phyloP scores from a whole-genome alignment of 1,284 basidiomycete genomes.

The Ceratobasidium sp. region DNA sequence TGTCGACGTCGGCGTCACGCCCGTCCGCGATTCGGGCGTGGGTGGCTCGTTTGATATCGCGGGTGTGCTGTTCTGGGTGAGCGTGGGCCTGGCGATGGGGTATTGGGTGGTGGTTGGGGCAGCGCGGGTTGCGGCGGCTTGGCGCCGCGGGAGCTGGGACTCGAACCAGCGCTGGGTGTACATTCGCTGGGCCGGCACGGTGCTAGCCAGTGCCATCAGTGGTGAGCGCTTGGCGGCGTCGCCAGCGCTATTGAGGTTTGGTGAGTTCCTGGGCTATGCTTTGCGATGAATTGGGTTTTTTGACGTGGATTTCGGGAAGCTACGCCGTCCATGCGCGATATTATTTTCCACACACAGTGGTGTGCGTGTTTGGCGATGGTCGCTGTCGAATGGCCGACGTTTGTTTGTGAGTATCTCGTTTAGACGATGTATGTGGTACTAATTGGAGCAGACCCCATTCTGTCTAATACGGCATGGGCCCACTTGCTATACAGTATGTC shows the following conservation, averaged over 20 bases:
- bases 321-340: constrained; percentile 92
- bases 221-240: constrained; percentile 87
- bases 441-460: constrained; percentile 75
- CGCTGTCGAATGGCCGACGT: constrained; percentile 92
- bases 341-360: constrained; percentile 94
- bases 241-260: constrained; percentile 88
- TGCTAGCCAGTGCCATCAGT: constrained; percentile 91
- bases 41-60: constrained; percentile 77
- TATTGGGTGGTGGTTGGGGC: constrained; percentile 85
- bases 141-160: constrained; percentile 77
- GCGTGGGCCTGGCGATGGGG: constrained; percentile 77
- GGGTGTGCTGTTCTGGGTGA: constrained; percentile 82
- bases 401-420: constrained; percentile 74
- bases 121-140: constrained; percentile 85
- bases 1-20: constrained; percentile 80
- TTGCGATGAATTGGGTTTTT: not conserved
- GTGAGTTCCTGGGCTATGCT: constrained; percentile 60
- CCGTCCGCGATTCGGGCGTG: constrained; percentile 66
- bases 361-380: constrained; percentile 83
- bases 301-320: constrained; percentile 59
- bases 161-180: constrained; percentile 76
- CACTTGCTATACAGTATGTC: constrained; percentile 85
- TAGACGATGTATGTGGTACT: not conserved
- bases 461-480: constrained; percentile 88
- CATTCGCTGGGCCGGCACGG: constrained; percentile 81